These are phyloP conservation scores for Entomortierella parvispora DNA, from an alignment of 192 early-diverging fungal genomes.

Conservation along the genomic window DNA sequence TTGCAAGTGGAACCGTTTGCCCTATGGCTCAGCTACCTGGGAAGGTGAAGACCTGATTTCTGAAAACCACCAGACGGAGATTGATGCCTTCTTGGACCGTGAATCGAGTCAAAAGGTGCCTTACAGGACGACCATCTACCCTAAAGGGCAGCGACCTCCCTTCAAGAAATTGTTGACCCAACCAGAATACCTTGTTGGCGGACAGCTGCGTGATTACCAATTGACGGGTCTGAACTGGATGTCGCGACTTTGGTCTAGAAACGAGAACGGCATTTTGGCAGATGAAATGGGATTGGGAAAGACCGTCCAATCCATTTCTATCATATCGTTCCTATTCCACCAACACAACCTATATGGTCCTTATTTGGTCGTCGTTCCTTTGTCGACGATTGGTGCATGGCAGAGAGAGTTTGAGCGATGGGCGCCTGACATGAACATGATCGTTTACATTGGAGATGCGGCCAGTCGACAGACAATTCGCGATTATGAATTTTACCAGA, in stretches of 20 bases:
- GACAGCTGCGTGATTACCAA: slow-evolving; percentile 96
- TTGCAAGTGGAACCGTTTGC: slow-evolving; percentile 90
- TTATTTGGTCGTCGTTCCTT: slow-evolving; percentile 94
- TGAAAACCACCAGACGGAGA: slow-evolving; percentile 78
- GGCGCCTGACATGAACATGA: slow-evolving; percentile 94
- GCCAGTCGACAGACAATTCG: slow-evolving; percentile 86
- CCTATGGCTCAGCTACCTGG: slow-evolving; percentile 93
- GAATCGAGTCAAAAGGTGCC: slow-evolving; percentile 79
- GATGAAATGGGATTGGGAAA: slow-evolving; percentile 98
- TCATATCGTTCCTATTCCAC: slow-evolving; percentile 91
- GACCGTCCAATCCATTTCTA: slow-evolving; percentile 96
- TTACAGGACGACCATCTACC: slow-evolving; percentile 65
- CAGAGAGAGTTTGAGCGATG: slow-evolving; percentile 94
- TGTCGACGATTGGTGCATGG: slow-evolving; percentile 96
- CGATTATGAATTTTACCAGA: slow-evolving; percentile 92
- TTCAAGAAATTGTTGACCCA: slow-evolving; percentile 84
- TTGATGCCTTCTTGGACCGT: slow-evolving; percentile 88
- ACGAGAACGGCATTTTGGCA: slow-evolving; percentile 96
- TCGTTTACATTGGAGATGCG: slow-evolving; percentile 90
- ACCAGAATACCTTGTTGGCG: slow-evolving; percentile 85
- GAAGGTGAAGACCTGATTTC: slow-evolving; percentile 79
- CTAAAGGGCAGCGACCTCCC: slow-evolving; percentile 70
- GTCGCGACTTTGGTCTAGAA: slow-evolving; percentile 93
- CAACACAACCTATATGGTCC: slow-evolving; percentile 88
- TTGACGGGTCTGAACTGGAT: slow-evolving; percentile 97